Percentiles rank a stretch among this genome's conserved stretches.
Evolutionary conservation across 345 rosid genomes (phyloP).

Genomic region (Lenwebbia sp.): DNA sequence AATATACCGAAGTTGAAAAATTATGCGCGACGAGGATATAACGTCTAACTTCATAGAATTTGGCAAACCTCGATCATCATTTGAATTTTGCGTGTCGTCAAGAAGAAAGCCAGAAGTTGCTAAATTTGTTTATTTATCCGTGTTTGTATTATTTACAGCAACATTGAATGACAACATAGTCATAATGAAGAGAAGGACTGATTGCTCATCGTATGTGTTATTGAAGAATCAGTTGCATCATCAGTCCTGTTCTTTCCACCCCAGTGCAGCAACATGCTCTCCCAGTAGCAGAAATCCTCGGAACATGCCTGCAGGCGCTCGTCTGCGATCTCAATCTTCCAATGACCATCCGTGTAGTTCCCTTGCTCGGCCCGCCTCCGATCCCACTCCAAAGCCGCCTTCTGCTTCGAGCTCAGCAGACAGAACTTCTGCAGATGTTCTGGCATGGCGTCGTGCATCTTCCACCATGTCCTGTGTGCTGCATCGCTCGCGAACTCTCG

Average conservation of each 20-base stretch:
- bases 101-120: background rate
- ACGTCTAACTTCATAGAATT: background rate
- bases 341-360: slow-evolving; percentile 25
- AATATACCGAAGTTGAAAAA: background rate
- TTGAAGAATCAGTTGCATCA: background rate
- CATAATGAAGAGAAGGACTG: background rate
- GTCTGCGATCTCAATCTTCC: slow-evolving; percentile 31
- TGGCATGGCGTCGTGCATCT: slow-evolving; percentile 33
- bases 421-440: slow-evolving; percentile 28
- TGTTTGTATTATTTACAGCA: background rate
- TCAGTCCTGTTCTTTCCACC: slow-evolving; percentile 12
- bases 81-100: background rate
- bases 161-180: background rate
- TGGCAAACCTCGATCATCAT: background rate
- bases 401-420: slow-evolving; percentile 32
- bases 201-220: background rate
- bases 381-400: slow-evolving; percentile 33
- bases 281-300: slow-evolving; percentile 34
- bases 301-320: slow-evolving; percentile 19
- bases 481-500: slow-evolving; percentile 32
- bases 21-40: background rate
- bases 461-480: slow-evolving; percentile 41
- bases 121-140: background rate
- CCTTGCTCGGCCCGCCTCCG: slow-evolving; percentile 26
- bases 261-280: slow-evolving; percentile 36